phyloP scores from a whole-genome alignment of 2,329 filamentous ascomycete genomes.

The Arthrinium phaeospermum region DNA sequence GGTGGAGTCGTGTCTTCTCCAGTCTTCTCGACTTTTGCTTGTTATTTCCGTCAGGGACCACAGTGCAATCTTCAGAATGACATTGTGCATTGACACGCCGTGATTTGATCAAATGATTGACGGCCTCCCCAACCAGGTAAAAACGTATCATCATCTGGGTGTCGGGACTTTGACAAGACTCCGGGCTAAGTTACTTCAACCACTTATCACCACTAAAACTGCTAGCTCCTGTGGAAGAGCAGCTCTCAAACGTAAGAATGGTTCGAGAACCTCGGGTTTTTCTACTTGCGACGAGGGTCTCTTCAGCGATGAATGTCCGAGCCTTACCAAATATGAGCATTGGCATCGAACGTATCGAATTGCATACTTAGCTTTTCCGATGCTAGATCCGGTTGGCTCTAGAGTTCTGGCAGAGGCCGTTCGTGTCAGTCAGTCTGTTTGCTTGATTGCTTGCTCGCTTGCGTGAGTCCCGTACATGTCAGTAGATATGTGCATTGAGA shows the following conservation, averaged over 20 bases:
- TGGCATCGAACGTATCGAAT: too few relatives aligned
- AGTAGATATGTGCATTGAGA: not conserved
- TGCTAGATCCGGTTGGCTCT: too few relatives aligned
- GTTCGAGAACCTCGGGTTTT: not conserved
- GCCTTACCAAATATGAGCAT: too few relatives aligned
- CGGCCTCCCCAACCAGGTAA: not conserved
- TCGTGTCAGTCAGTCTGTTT: not conserved
- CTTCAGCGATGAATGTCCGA: not conserved
- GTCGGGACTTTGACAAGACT: too few relatives aligned
- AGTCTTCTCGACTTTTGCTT: not conserved
- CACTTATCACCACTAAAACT: too few relatives aligned
- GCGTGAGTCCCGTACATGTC: not conserved
- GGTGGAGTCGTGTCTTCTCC: not conserved
- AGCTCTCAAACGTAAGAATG: too few relatives aligned
- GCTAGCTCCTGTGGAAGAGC: too few relatives aligned
- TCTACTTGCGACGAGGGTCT: not conserved
- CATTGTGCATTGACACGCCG: slow-evolving; percentile 6
- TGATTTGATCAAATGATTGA: slow-evolving; percentile 6
- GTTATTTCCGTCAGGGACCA: slow-evolving; percentile 13
- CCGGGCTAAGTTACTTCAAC: too few relatives aligned
- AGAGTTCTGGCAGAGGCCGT: not conserved
- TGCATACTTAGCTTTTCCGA: too few relatives aligned
- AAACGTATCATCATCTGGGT: not conserved
- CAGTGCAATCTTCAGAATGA: not conserved
- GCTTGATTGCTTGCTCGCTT: not conserved